Evolutionary conservation across 2,329 filamentous ascomycete species (phyloP).

Genomic region (Fusarium sp.): DNA sequence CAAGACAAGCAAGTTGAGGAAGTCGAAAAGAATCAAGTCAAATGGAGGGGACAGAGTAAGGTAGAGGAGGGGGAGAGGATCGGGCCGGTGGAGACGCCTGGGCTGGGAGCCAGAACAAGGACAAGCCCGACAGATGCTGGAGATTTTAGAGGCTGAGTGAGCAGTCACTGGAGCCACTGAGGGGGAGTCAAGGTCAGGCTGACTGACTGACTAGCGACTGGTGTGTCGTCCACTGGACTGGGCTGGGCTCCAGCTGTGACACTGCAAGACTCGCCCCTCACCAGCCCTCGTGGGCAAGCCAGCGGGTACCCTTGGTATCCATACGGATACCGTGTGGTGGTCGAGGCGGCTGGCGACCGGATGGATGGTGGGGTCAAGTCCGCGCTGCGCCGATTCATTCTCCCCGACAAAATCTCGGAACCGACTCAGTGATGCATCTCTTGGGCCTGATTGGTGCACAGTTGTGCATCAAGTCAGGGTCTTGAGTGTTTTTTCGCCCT

Average conservation of each 20-base stretch:
- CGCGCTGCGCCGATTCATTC: constrained; percentile 35
- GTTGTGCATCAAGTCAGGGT: constrained; percentile 29
- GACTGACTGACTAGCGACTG: constrained; percentile 38
- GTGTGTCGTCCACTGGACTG: constrained; percentile 33
- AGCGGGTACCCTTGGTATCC: constrained; percentile 27
- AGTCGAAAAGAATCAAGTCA: constrained; percentile 43
- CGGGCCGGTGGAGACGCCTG: constrained; percentile 40
- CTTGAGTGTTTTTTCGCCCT: constrained; percentile 33
- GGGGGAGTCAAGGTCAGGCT: constrained; percentile 40
- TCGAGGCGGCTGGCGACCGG: constrained; percentile 27
- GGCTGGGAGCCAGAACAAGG: constrained; percentile 26
- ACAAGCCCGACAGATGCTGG: constrained; percentile 33
- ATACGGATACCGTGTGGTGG: constrained; percentile 25
- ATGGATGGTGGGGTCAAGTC: constrained; percentile 35
- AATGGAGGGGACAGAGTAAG: constrained; percentile 40
- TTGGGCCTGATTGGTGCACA: constrained; percentile 36
- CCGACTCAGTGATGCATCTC: constrained; percentile 41
- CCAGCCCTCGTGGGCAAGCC: constrained; percentile 38
- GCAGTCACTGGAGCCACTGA: constrained; percentile 26
- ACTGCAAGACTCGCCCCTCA: constrained; percentile 31
- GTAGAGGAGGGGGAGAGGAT: constrained; percentile 41
- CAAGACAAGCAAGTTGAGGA: constrained; percentile 39
- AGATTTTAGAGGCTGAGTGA: constrained; percentile 34
- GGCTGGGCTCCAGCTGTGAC: constrained; percentile 23
- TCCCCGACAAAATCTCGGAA: constrained; percentile 49